These are phyloP conservation scores for Achlya hypogyna DNA, from an alignment of 352 stramenopile species.

Conservation along the genomic window DNA sequence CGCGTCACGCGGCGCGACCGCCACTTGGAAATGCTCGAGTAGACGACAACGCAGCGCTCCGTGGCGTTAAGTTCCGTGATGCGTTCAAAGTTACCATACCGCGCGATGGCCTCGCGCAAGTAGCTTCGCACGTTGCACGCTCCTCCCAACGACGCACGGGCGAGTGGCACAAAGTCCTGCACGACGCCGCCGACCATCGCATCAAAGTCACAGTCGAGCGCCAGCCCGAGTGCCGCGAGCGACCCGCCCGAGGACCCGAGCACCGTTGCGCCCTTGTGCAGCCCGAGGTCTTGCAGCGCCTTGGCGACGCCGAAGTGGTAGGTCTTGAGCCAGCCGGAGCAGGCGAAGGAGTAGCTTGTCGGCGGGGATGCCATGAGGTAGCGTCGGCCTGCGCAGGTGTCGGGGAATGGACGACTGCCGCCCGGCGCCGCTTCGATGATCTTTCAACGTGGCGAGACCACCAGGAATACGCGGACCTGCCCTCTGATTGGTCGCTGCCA, in stretches of 20 bases:
- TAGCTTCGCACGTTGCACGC: constrained; percentile 64
- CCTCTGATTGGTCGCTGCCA: neutral
- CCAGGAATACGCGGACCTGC: neutral
- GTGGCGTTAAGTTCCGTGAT: constrained; percentile 44
- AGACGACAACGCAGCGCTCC: constrained; percentile 45
- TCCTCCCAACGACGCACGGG: constrained; percentile 38
- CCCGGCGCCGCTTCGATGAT: neutral
- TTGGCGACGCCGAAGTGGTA: constrained; percentile 84
- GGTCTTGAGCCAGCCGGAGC: constrained; percentile 82
- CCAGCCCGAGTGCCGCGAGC: constrained; percentile 56
- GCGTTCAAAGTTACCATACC: constrained; percentile 32
- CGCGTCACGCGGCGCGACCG: constrained; percentile 50
- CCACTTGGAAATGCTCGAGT: constrained; percentile 63
- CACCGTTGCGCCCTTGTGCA: constrained; percentile 47
- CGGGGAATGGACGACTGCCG: neutral
- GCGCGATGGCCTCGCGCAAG: constrained; percentile 37
- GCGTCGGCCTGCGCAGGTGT: too few relatives aligned
- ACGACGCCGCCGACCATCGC: constrained; percentile 56
- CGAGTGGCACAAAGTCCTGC: constrained; percentile 36
- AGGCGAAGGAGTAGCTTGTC: constrained; percentile 76
- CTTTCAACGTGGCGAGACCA: neutral
- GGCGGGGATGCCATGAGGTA: neutral
- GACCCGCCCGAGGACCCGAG: constrained; percentile 75
- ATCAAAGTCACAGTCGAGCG: constrained; percentile 67
- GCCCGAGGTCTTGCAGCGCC: constrained; percentile 59